These are phyloP conservation scores for Tarenaya hassleriana DNA, from an alignment of 345 rosid species.

Conservation along the genomic window DNA sequence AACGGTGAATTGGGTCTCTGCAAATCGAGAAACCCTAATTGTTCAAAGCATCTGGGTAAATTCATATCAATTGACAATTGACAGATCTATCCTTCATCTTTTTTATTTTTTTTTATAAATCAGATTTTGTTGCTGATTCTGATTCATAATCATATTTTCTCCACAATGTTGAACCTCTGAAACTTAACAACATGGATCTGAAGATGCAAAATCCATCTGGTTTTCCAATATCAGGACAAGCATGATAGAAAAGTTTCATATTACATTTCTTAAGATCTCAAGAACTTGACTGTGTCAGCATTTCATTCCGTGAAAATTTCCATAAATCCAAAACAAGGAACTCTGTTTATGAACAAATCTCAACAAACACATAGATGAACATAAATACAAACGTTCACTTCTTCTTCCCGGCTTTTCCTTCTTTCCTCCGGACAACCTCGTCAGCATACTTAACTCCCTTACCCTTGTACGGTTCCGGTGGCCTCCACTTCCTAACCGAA, in stretches of 20 bases:
- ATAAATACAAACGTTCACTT: slow-evolving; percentile 36
- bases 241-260: background rate
- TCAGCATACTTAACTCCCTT: slow-evolving; percentile 89
- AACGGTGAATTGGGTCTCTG: too few relatives aligned
- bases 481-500: slow-evolving; percentile 85
- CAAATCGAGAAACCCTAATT: too few relatives aligned
- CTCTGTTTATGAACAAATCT: slow-evolving; percentile 7
- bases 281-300: slow-evolving; percentile 1
- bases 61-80: too few relatives aligned
- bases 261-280: slow-evolving; percentile 4
- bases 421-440: slow-evolving; percentile 75
- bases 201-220: too few relatives aligned
- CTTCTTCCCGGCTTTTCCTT: slow-evolving; percentile 97
- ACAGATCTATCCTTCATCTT: too few relatives aligned
- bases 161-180: too few relatives aligned
- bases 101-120: too few relatives aligned
- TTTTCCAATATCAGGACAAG: background rate
- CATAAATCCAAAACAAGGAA: slow-evolving; percentile 19
- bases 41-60: too few relatives aligned
- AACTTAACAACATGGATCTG: too few relatives aligned
- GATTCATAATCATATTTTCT: too few relatives aligned
- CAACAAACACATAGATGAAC: slow-evolving; percentile 13
- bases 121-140: too few relatives aligned
- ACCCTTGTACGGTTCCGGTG: slow-evolving; percentile 96
- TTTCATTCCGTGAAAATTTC: too few relatives aligned